Evolutionary conservation across 2,329 filamentous ascomycete species (phyloP).

Genomic region (Aspergillus pseudoglaucus): DNA sequence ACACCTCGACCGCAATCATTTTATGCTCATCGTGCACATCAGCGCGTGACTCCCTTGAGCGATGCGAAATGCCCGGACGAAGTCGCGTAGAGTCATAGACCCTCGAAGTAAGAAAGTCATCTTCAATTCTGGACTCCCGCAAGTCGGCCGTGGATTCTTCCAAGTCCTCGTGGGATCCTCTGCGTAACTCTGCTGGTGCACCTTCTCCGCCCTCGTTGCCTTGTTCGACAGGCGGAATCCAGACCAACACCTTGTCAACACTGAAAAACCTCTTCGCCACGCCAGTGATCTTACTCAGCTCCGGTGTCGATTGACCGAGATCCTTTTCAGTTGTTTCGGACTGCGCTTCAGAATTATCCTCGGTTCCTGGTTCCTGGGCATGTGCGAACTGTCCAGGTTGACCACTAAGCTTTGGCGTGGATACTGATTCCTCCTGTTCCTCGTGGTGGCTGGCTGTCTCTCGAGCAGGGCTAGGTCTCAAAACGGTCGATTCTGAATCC

Average conservation of each 20-base stretch:
- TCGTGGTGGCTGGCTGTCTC: conserved; percentile 1
- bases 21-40: conserved; percentile 3
- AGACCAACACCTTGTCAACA: conserved; percentile 30
- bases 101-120: conserved; percentile 20
- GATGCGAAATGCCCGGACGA: conserved; percentile 12
- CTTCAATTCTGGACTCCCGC: conserved; percentile 15
- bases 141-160: conserved; percentile 16
- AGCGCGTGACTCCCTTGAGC: conserved; percentile 2
- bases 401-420: conserved; percentile 25
- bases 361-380: conserved; percentile 2
- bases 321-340: conserved; percentile 10
- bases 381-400: conserved; percentile 11
- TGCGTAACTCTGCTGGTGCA: conserved; percentile 5
- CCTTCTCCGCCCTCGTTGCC: conserved; percentile 6
- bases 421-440: conserved; percentile 13
- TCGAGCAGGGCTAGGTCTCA: conserved; percentile 1
- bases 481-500: conserved; percentile 22
- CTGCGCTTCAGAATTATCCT: conserved; percentile 5
- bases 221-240: conserved; percentile 25
- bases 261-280: conserved; percentile 30
- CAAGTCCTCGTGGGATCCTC: conserved; percentile 9
- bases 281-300: conserved; percentile 18
- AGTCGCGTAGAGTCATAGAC: conserved; percentile 14
- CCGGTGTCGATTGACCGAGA: conserved; percentile 11
- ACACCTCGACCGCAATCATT: conserved; percentile 26